Evolutionary conservation across 192 early-diverging fungal species (phyloP), one percentile per base, ranked within the genome.

Genomic region (Backusella sp.): DNA sequence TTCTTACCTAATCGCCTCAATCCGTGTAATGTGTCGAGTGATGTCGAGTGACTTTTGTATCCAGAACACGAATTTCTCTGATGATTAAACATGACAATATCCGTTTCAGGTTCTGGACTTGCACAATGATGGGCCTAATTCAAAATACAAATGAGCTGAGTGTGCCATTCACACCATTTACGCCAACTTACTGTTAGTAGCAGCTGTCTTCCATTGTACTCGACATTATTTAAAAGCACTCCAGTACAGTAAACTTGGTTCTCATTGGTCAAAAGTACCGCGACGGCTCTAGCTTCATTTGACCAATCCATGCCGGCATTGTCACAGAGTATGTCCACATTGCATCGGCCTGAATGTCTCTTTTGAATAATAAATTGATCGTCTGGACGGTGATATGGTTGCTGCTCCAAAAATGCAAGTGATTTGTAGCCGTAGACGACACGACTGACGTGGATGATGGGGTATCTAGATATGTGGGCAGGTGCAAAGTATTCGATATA

Each of bases 11-110:
- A 52, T 19, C 74, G 70, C 52, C 77, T 59, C 4, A 86, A 69
- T 12, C 85, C 85, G 62, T 80, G 81, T 21, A 78, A 80, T 5
- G 85, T 86, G 44, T 86, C 82, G 21, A 78, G 68, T 41, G 73
- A 79, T n/a, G 76, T 69, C 9, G 74, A 76, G 41, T 78, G 76
- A 49, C 74, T 52, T 6, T 81, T 35, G 12, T 26, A 28, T 1
- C 42, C 44, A 3, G 78, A 76, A 52, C 85, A 86, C 12, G 72
- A 76, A 15, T 67, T 28, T 49, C 77, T 79, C 52, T 86, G 76
- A 44, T 86, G 80, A 36, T 86, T 86, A 69, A 86, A 86, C 85
- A 86, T 86, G 53, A 86, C 80, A 15, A 86, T 19, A 74, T 86
- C 82, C 1, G 75, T 76, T 17, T 68, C 76, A 4, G 79, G 82